Evolutionary conservation across 257 asterid genomes (phyloP), one percentile per base, ranked within the genome.

Genomic region (Echites panduratus): DNA sequence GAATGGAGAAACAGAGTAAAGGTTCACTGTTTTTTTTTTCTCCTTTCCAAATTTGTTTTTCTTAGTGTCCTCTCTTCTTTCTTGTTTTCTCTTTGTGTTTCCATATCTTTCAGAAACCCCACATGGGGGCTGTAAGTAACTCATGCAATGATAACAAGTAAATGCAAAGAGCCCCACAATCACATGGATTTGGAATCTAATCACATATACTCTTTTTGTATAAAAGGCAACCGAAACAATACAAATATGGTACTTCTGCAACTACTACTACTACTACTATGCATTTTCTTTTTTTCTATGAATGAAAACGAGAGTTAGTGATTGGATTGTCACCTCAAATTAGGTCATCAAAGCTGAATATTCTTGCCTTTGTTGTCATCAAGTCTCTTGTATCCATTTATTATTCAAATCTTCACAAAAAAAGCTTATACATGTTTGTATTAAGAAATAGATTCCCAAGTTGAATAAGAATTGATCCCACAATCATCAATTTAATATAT

Each of bases 111-210:
- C 20, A 62, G 48, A 66, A 65, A n/a, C 58, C 67, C 78, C 82
- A 75, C 79, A 75, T 80, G 83, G 79, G 77, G 54, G 4, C 22
- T n/a, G n/a, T n/a, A n/a, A n/a, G 50, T 57, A 35, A 43, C 70
- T 50, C 32, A 29, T 38, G 82, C 75, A 79, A 81, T 84, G 76
- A 84, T 81, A 73, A 79, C 72, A 24, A 63, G 41, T 67, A 53
- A 70, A 73, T 49, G 75, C 76, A 75, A 48, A 64, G 59, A 35
- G 53, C 53, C 78, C 80, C 78, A 76, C 79, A 64, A 7, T 61
- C 72, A 77, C 86, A 74, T 80, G 83, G 68, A 71, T 52, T 75
- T 80, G 83, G 84, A 78, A 85, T 76, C 84, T 67, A 56, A 74
- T 70, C 72, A 48, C 70, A 80, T 48, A 54, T 32, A 40, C 73